These are phyloP conservation scores for Gossypium mustelinum DNA, from an alignment of 345 rosid genomes.

Conservation along the genomic window DNA sequence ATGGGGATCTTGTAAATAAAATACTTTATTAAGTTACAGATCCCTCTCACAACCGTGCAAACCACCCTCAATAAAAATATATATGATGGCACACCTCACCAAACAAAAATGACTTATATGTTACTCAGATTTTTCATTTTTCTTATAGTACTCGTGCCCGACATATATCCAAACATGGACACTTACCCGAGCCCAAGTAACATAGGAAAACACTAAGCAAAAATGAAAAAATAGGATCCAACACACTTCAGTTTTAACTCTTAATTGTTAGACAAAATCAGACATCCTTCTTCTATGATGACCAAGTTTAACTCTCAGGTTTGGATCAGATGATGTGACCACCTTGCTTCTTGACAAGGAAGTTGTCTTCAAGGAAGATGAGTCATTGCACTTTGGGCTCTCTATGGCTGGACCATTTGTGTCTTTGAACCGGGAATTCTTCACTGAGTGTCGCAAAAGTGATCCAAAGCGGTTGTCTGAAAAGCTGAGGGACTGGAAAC, in stretches of 20 bases:
- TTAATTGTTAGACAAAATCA: constrained; percentile 41
- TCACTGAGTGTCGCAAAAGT: constrained; percentile 39
- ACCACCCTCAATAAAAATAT: constrained; percentile 5
- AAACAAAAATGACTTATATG: background rate
- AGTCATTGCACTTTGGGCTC: constrained; percentile 36
- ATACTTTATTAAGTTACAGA: constrained; percentile 4
- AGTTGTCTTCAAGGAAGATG: constrained; percentile 24
- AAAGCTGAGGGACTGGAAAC: constrained; percentile 58
- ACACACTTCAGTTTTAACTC: background rate
- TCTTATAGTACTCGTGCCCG: background rate
- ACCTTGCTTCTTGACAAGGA: constrained; percentile 47
- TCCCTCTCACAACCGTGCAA: background rate
- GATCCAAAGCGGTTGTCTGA: constrained; percentile 52
- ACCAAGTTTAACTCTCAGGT: constrained; percentile 45
- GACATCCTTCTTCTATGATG: constrained; percentile 78
- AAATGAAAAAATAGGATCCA: background rate
- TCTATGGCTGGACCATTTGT: constrained; percentile 29
- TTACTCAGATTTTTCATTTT: background rate
- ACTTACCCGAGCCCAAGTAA: background rate
- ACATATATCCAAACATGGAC: background rate
- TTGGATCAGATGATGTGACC: constrained; percentile 66
- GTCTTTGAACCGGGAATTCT: constrained; percentile 35
- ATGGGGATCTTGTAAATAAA: constrained; percentile 8
- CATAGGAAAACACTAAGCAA: background rate
- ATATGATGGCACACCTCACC: constrained; percentile 5